Base-by-base conservation (phyloP, 371 early-diverging fungal genomes). In the Mortierella sp. region DNA sequence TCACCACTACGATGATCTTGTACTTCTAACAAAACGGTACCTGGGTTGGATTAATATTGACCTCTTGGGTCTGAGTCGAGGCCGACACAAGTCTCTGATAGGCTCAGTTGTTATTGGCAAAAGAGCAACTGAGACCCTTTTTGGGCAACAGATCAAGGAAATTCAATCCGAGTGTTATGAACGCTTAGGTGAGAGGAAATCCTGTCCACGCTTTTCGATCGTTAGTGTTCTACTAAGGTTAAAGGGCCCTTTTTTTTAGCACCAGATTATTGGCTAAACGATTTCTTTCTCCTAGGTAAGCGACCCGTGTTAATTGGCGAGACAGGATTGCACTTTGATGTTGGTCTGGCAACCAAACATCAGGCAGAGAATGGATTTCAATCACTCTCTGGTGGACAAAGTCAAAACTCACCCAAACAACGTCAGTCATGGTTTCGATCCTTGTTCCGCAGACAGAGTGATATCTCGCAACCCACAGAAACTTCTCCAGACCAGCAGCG, bases 1-100 rank as follows among this genome's bases (percentile, higher is more conserved):
- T 7, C 93, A 93, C 68, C 92, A 90, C 87, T 93, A 93, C 56
- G 93, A 93, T 70, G 90, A 90, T 0, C 72, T 90, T 25, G 90
- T 91, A 0, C 70, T 93, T 1, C 82, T 91, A 28, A 88, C 86
- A 58, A 89, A 86, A 52, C 86, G 88, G 66, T 84, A 88, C 30
- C 89, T 89, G 68, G 79, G 84, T 28, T 88, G 82, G 66, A 85
- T 85, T 58, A 93, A 88, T 37, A 77, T 91, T 14, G 91, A 93
- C 72, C 83, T 84, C 26, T 80, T 93, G 43, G 89, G 89, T 14
- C 73, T 89, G 19, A 83, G 85, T 46, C 85, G 92, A 25, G 89
- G 89, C 14, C 86, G 87, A 57, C 90, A 89, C 58, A 66, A 84
- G 52, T 83, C 82, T 9, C 83, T 86, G 28, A 1, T 87, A 15